Base-by-base conservation (phyloP, 805 yeast genomes). In the Candida pini region DNA sequence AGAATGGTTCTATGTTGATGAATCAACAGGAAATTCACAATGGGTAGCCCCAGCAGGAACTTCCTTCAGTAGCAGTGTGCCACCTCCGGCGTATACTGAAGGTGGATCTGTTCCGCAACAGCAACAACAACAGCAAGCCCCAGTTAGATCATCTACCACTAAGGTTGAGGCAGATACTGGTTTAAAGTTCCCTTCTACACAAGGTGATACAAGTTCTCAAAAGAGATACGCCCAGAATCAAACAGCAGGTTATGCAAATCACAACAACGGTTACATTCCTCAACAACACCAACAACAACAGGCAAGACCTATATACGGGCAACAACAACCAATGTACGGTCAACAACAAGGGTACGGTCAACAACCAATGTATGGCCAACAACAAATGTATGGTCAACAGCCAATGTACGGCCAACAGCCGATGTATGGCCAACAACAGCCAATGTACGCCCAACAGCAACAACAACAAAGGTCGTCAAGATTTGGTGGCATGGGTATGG, bases 41-140 rank as follows among this genome's bases (percentile, higher is more conserved):
- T 90, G 97, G 97, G 95, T 85, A 34, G 76, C 78, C 10, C 97
- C 96, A 12, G 39, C 41, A 9, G 81, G 81, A 1, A 74, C 85
- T 0, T 54, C 46, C 2, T 71, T 72, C 53, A 57, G 62, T 8
- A 31, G 44, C 6, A 35, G 43, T 4, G 57, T 50, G 3, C 64
- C 67, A 3, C 65, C 67, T 2, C 78, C 80, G 12, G 44, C 54
- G n/a, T 48, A 51, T 29, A 26, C 46, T 8, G 40, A 30, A 5
- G 25, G 25, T 13, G 25, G 10, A 12, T 7, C 25, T 12, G 25
- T 4, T 12, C 9, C 23, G 10, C 9, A 8, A 20, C 9, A 8
- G 10, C 13, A 12, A 4, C n/a, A 12, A 7, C 25, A 25, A 29
- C 33, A 17, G 36, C 25, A 22, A 7, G 25, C 13, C 17, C 24